Conservation (phyloP, 805 yeast genomes). For the Candida silvicultrix region DNA sequence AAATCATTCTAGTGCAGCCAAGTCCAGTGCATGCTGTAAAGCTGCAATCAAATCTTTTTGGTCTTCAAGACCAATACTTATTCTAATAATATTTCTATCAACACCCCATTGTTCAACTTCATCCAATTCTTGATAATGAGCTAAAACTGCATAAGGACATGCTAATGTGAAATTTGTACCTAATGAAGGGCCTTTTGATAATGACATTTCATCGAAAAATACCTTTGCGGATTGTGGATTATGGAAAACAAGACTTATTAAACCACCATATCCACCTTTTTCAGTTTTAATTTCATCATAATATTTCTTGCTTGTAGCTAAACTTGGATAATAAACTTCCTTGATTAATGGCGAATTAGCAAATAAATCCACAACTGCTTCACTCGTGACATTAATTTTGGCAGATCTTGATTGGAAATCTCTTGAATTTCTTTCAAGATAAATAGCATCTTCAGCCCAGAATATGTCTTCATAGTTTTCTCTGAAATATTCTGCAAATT, state of each 20-base stretch:
- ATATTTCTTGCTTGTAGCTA: slow-evolving; percentile 43
- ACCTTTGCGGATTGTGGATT: slow-evolving; percentile 55
- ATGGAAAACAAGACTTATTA: slow-evolving; percentile 67
- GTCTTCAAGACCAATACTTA: slow-evolving; percentile 84
- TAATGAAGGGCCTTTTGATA: slow-evolving; percentile 85
- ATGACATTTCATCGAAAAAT: slow-evolving; percentile 65
- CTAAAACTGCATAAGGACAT: slow-evolving; percentile 84
- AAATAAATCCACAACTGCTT: slow-evolving; percentile 48
- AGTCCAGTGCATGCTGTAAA: slow-evolving; percentile 46
- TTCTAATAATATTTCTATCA: slow-evolving; percentile 67
- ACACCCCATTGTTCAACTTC: slow-evolving; percentile 80
- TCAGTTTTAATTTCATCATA: slow-evolving; percentile 67
- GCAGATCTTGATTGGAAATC: slow-evolving; percentile 67
- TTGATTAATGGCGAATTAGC: slow-evolving; percentile 43
- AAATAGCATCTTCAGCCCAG: slow-evolving; percentile 94
- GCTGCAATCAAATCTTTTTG: slow-evolving; percentile 44
- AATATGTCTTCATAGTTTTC: slow-evolving; percentile 62
- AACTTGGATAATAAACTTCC: slow-evolving; percentile 66
- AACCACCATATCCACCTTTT: slow-evolving; percentile 85
- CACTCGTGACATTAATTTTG: slow-evolving; percentile 48
- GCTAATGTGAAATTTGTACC: slow-evolving; percentile 88
- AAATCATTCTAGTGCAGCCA: slow-evolving; percentile 9
- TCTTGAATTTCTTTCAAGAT: slow-evolving; percentile 86
- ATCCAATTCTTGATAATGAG: slow-evolving; percentile 78
- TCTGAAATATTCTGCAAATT: slow-evolving; percentile 43